A percentile compares a stretch with the other conserved stretches of the same genome.
Evolutionary conservation across 176 grass and related monocot species (phyloP).

Genomic region (Chrysopogon serrulatus): DNA sequence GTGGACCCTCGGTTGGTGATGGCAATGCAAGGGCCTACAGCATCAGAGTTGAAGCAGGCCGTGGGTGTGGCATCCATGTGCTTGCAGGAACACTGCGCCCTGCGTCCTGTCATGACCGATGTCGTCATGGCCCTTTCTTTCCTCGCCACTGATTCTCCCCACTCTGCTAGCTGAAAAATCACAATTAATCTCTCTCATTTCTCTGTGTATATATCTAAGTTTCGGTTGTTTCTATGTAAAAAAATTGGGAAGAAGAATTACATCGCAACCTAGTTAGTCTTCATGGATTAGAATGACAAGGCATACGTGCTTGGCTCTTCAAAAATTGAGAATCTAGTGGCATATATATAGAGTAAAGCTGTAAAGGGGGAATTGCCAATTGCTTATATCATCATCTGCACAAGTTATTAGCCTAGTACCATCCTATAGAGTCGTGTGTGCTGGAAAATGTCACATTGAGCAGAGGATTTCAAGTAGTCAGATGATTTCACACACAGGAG

Average conservation of each 20-base stretch:
- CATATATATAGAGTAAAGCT: no score
- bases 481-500: no score
- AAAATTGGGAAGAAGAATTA: not conserved
- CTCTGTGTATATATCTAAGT: not conserved
- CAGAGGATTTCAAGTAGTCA: no score
- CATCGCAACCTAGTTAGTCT: not conserved
- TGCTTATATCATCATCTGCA: no score
- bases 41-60: conserved; percentile 37
- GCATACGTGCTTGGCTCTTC: not conserved
- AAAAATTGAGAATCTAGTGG: no score
- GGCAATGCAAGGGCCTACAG: not conserved
- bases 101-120: conserved; percentile 50
- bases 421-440: no score
- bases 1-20: conserved; percentile 29
- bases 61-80: conserved; percentile 58
- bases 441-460: no score
- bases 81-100: conserved; percentile 41
- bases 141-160: not conserved
- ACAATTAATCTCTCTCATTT: not conserved
- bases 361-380: no score
- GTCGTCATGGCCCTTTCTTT: conserved; percentile 42
- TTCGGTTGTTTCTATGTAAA: not conserved
- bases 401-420: no score
- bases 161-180: not conserved
- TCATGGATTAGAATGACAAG: not conserved